These are phyloP conservation scores for Nitzschia sp. DNA, from an alignment of 108 stramenopile genomes.

Conservation along the genomic window DNA sequence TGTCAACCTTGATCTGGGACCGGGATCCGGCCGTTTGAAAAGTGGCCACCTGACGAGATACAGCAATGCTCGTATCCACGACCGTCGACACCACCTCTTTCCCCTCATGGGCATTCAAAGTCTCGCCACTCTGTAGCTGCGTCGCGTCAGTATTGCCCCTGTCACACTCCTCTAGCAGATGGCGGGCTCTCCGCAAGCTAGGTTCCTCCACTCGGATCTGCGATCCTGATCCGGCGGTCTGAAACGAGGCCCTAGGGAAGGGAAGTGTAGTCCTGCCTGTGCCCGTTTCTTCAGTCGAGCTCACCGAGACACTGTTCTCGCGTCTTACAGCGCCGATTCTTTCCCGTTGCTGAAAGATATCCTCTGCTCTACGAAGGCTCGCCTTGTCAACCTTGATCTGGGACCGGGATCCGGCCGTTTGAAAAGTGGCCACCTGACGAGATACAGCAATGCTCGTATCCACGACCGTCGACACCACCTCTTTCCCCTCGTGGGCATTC, in stretches of 20 bases:
- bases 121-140: neutral
- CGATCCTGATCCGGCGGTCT: slow-evolving; percentile 41
- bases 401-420: slow-evolving; percentile 41
- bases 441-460: neutral
- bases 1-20: slow-evolving; percentile 26
- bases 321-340: too few species aligned
- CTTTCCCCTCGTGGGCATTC: neutral
- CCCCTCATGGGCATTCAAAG: neutral
- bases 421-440: slow-evolving; percentile 16
- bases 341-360: too few species aligned
- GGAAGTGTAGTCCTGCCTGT: too few species aligned
- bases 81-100: neutral
- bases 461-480: neutral
- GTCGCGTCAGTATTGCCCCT: neutral
- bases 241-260: slow-evolving; percentile 22
- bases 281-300: too few species aligned
- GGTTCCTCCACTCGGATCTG: slow-evolving; percentile 37
- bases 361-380: slow-evolving; percentile 22
- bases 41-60: neutral
- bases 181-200: slow-evolving; percentile 22
- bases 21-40: slow-evolving; percentile 25
- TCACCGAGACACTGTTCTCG: too few species aligned
- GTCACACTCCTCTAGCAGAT: slow-evolving; percentile 17
- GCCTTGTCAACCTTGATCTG: slow-evolving; percentile 38
- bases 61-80: neutral